Percentiles rank a stretch among this genome's conserved stretches.
These are phyloP conservation scores for Scleroderma citrinum DNA, from an alignment of 768 basidiomycete species.

Conservation along the genomic window DNA sequence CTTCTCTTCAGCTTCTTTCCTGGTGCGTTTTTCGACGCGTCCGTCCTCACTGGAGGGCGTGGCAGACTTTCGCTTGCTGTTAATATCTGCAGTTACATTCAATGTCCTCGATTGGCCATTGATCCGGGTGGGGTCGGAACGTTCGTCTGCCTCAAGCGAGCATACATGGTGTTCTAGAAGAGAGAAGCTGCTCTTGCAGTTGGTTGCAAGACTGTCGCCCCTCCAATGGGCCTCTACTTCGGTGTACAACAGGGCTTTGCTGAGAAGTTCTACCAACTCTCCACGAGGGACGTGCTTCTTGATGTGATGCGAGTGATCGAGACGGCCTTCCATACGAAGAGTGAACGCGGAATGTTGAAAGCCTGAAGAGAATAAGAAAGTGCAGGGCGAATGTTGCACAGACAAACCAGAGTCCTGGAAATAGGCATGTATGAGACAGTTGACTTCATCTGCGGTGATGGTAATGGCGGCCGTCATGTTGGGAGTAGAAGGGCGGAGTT, in stretches of 20 bases:
- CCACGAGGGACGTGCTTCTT: slow-evolving; percentile 75
- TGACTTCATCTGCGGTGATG: slow-evolving; percentile 78
- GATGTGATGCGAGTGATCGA: slow-evolving; percentile 64
- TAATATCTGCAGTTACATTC: slow-evolving; percentile 14
- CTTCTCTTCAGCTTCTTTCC: slow-evolving; percentile 41
- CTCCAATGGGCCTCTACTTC: slow-evolving; percentile 86
- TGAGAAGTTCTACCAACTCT: slow-evolving; percentile 73
- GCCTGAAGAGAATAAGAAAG: slow-evolving; percentile 37
- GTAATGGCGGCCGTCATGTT: slow-evolving; percentile 43
- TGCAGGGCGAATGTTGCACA: background rate
- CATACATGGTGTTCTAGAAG: slow-evolving; percentile 73
- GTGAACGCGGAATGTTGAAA: slow-evolving; percentile 79
- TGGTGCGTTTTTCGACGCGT: slow-evolving; percentile 60
- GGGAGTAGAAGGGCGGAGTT: slow-evolving; percentile 19
- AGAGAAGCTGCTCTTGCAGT: slow-evolving; percentile 68
- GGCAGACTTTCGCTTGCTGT: slow-evolving; percentile 48
- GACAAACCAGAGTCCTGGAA: slow-evolving; percentile 70
- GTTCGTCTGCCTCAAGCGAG: slow-evolving; percentile 40
- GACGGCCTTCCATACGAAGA: slow-evolving; percentile 66
- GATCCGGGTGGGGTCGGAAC: slow-evolving; percentile 12
- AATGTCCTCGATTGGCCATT: slow-evolving; percentile 8
- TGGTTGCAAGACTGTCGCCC: slow-evolving; percentile 49
- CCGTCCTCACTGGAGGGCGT: slow-evolving; percentile 39
- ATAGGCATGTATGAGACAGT: slow-evolving; percentile 80
- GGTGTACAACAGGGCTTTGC: slow-evolving; percentile 72